These are phyloP conservation scores for Trichosporon inkin DNA, from an alignment of 1,284 basidiomycete species.

Conservation along the genomic window DNA sequence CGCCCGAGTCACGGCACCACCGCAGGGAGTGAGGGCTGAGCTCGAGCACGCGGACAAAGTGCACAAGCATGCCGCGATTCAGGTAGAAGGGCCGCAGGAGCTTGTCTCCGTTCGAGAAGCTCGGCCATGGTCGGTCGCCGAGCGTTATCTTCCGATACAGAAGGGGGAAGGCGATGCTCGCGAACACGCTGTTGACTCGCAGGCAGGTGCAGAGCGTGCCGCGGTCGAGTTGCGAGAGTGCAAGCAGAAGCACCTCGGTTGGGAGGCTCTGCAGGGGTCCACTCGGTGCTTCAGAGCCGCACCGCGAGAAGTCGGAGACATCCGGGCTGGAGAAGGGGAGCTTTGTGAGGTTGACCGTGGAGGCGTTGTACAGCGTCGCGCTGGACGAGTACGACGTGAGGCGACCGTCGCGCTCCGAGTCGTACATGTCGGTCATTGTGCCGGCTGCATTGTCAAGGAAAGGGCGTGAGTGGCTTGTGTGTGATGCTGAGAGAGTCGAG, in stretches of 20 bases:
- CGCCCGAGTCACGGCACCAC: background rate
- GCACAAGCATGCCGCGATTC: constrained; percentile 1
- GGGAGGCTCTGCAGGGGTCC: background rate
- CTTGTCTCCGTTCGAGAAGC: background rate
- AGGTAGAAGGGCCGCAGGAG: background rate
- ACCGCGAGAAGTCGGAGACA: background rate
- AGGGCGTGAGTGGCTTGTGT: background rate
- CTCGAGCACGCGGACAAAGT: constrained; percentile 3
- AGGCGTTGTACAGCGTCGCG: constrained; percentile 5
- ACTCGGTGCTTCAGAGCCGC: background rate
- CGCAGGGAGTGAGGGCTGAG: background rate
- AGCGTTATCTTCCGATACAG: background rate
- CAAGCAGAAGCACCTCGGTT: background rate
- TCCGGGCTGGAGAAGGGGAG: background rate
- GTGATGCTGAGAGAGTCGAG: background rate
- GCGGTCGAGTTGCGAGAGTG: background rate
- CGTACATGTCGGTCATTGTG: background rate
- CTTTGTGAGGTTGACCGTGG: background rate
- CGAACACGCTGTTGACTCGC: background rate
- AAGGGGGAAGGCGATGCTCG: background rate
- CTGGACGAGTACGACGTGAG: background rate
- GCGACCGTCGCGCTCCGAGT: background rate
- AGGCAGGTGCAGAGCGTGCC: background rate
- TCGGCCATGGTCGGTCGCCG: background rate
- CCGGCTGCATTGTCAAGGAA: background rate